phyloP scores from a whole-genome alignment of 805 yeast species.

The Wickerhamiella parazyma region DNA sequence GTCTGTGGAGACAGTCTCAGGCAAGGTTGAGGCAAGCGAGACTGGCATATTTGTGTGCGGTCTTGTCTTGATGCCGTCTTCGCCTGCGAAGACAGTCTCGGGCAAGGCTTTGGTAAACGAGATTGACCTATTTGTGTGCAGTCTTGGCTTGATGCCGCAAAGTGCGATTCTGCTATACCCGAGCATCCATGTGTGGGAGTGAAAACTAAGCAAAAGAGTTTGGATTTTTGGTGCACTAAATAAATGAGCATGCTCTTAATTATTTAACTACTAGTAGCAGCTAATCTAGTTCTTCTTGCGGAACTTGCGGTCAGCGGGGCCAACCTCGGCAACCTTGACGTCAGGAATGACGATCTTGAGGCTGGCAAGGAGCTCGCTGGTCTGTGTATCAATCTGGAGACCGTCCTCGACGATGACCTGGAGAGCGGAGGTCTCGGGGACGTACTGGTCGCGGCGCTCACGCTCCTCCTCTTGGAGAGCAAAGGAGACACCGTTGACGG shows the following conservation, averaged over 20 bases:
- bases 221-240: neutral
- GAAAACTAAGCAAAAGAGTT: neutral
- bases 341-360: slow-evolving; percentile 42
- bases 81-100: slow-evolving; percentile 14
- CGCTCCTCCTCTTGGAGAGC: slow-evolving; percentile 99
- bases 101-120: neutral
- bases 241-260: neutral
- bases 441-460: slow-evolving; percentile 99
- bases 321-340: slow-evolving; percentile 44
- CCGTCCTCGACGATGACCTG: slow-evolving; percentile 93
- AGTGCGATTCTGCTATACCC: neutral
- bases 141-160: too few relatives aligned
- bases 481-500: slow-evolving; percentile 99
- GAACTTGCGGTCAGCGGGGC: slow-evolving; percentile 21
- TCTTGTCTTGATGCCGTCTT: too few relatives aligned
- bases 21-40: neutral
- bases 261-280: neutral
- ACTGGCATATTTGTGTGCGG: too few relatives aligned
- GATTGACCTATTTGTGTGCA: too few relatives aligned
- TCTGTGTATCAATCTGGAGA: slow-evolving; percentile 93
- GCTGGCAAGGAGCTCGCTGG: slow-evolving; percentile 86
- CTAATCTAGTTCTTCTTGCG: slow-evolving; percentile 23
- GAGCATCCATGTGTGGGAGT: neutral
- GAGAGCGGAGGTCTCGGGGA: slow-evolving; percentile 99
- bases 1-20: slow-evolving; percentile 12